phyloP scores from a whole-genome alignment of 306 rosid species.

The Casuarina equisetifolia region DNA sequence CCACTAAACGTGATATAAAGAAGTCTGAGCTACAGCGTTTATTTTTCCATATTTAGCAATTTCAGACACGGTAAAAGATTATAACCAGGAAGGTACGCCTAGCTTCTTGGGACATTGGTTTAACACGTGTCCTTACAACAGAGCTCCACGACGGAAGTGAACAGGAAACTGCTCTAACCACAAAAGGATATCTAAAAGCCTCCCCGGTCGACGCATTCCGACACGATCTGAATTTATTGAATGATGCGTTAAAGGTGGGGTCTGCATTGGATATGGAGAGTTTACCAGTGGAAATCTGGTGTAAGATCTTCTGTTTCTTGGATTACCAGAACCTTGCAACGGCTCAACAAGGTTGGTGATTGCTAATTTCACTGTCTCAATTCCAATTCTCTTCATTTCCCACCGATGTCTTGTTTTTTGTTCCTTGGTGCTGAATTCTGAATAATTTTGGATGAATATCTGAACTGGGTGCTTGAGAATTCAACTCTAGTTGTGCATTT shows the following conservation, averaged over 20 bases:
- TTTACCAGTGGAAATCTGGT: constrained; percentile 55
- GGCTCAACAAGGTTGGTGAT: constrained; percentile 58
- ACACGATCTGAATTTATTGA: not conserved
- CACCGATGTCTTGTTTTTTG: not conserved
- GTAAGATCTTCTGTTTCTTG: constrained; percentile 57
- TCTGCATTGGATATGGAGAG: constrained; percentile 48
- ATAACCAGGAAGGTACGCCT: not conserved
- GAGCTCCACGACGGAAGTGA: not conserved
- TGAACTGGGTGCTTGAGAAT: not conserved
- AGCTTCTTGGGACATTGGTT: not conserved
- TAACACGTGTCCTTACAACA: not conserved
- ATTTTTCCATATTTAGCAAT: too few relatives aligned
- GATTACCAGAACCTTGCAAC: constrained; percentile 54
- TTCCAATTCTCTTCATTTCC: not conserved
- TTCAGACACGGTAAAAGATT: not conserved
- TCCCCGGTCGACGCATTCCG: too few relatives aligned
- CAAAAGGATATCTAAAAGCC: too few relatives aligned
- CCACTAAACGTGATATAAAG: too few relatives aligned
- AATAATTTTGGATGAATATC: not conserved
- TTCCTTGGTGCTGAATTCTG: not conserved
- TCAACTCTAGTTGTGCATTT: not conserved
- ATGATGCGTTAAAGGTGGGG: not conserved
- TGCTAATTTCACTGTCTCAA: not conserved
- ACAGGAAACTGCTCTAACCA: not conserved
- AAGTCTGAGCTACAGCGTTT: too few relatives aligned